Evolutionary conservation across 1,284 basidiomycete genomes (phyloP), one percentile per base, ranked within the genome.

Genomic region (Naganishia albida): DNA sequence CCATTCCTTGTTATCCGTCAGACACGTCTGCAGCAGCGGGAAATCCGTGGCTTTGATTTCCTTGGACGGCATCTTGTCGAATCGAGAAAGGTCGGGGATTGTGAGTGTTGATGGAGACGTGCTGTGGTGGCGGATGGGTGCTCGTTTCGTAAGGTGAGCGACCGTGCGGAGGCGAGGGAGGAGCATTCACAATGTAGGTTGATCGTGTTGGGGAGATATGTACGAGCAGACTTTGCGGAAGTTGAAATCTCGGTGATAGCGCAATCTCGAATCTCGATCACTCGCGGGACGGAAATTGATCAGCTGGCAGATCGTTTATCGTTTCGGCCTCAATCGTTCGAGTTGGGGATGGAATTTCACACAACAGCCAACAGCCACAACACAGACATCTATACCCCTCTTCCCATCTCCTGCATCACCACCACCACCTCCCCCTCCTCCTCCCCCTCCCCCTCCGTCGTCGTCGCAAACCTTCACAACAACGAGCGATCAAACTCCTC

Each of bases 1-100:
- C 74, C 75, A 79, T 54, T 70, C 67, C 66, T 72, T 64, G 68
- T 79, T 79, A 28, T 71, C 70, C 20, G 73, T 67, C 59, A 73
- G 56, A 67, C 68, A 67, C 34, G 71, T 69, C 42, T 62, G 55
- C 20, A 74, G 67, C 54, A 70, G 67, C 55, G 71, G 64, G 56
- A 65, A 65, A 54, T 65, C 64, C 20, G 51, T 18, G 3, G 64
- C 64, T 16, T 62, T 65, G 56, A 65, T 59, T 3, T 60, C 26
- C 46, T 60, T 60, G 56, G 56, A 60, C 8, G 56, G 50, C 64
- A 65, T 65, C 50, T 25, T 53, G 28, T 54, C 28, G 52, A 54
- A 48, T 52, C 50, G 28, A 26, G 38, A 55, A 44, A 64, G 63
- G 39, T 65, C 63, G 30, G 56, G 56, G 23, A 60, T 44, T 2